phyloP scores from a whole-genome alignment of 2,329 filamentous ascomycete genomes.

The Fusarium stilboides region DNA sequence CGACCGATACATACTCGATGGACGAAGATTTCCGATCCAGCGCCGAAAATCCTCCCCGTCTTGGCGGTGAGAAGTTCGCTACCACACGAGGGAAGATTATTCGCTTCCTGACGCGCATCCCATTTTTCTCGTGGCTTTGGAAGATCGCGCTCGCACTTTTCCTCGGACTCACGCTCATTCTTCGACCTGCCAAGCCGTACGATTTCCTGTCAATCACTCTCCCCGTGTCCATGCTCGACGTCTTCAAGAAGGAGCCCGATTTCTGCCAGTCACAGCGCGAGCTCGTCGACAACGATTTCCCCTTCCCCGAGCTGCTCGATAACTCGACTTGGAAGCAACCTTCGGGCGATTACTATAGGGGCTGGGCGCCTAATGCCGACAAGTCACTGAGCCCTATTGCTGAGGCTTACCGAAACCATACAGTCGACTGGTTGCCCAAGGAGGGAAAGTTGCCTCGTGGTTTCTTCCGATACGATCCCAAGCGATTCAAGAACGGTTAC shows the following conservation, averaged over 20 bases:
- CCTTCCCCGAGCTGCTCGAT: conserved; percentile 51
- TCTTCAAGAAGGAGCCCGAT: conserved; percentile 48
- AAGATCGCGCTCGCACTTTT: conserved; percentile 41
- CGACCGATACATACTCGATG: conserved; percentile 41
- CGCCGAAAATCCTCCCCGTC: conserved; percentile 17
- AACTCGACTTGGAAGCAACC: conserved; percentile 48
- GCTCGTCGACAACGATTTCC: conserved; percentile 49
- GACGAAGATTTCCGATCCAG: conserved; percentile 37
- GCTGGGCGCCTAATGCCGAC: conserved; percentile 51
- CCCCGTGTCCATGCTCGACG: conserved; percentile 51
- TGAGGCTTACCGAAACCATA: conserved; percentile 46
- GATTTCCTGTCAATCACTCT: conserved; percentile 53
- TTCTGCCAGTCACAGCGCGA: conserved; percentile 47
- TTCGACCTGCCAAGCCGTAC: conserved; percentile 53
- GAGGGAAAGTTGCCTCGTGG: conserved; percentile 43
- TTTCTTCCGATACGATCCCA: conserved; percentile 51
- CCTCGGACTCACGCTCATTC: conserved; percentile 39
- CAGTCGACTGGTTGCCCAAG: conserved; percentile 51
- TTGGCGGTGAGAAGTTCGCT: conserved; percentile 31
- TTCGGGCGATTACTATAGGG: conserved; percentile 52
- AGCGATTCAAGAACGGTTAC: conserved; percentile 45
- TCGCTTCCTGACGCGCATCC: conserved; percentile 24
- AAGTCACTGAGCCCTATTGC: conserved; percentile 42
- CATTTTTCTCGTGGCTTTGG: conserved; percentile 34
- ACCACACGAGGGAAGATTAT: conserved; percentile 16